These are phyloP conservation scores for Ophiostoma himal-ulmi DNA, from an alignment of 2,329 filamentous ascomycete species.

Conservation along the genomic window DNA sequence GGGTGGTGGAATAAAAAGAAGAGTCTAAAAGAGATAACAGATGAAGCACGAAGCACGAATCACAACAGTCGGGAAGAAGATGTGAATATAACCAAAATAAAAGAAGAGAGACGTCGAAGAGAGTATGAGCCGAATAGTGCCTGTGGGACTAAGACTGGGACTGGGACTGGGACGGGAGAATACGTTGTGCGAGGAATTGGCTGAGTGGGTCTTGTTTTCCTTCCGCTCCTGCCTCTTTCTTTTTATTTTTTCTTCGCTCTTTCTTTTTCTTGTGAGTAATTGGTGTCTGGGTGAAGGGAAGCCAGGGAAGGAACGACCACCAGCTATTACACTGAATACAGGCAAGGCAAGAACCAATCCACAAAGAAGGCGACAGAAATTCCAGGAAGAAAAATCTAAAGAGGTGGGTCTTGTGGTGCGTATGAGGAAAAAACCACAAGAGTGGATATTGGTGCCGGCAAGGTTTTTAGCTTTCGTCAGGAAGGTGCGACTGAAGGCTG, in stretches of 20 bases:
- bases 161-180: constrained; percentile 1
- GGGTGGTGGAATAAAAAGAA: not conserved
- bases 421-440: constrained; percentile 6
- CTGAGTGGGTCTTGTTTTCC: constrained; percentile 17
- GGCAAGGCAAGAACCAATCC: not conserved
- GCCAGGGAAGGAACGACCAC: constrained; percentile 4
- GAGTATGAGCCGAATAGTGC: not conserved
- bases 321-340: not conserved
- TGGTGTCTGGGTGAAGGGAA: constrained; percentile 13
- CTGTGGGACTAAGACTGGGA: not conserved
- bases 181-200: constrained; percentile 16
- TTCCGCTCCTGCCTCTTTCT: constrained; percentile 9
- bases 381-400: constrained; percentile 23
- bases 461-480: not conserved
- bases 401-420: constrained; percentile 19
- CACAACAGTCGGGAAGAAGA: not conserved
- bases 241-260: constrained; percentile 9
- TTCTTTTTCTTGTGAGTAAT: not conserved
- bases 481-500: constrained; percentile 4
- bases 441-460: constrained; percentile 10
- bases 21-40: constrained; percentile 2
- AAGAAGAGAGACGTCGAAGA: constrained; percentile 8
- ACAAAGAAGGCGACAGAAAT: constrained; percentile 25
- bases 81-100: constrained; percentile 15
- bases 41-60: not conserved